phyloP scores from a whole-genome alignment of 129 eudicot genomes.

The Chrysanthemum seticuspe region DNA sequence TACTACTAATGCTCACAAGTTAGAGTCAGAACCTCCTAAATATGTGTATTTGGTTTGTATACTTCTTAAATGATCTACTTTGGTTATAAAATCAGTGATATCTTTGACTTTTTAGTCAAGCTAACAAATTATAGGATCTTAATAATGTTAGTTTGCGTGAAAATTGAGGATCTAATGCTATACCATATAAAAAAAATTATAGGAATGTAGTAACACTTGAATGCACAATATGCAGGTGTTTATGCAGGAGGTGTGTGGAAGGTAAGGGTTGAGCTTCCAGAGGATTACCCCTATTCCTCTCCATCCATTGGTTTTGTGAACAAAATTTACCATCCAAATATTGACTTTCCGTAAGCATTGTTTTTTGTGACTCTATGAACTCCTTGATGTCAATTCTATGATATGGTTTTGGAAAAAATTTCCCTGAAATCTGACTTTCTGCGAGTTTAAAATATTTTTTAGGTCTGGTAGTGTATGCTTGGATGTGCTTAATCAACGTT shows the following conservation, averaged over 20 bases:
- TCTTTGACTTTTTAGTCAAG: background rate
- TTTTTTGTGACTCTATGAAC: background rate
- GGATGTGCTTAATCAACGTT: background rate
- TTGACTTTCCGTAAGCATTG: background rate
- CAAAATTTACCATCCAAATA: constrained; percentile 6
- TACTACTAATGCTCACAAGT: too few species aligned
- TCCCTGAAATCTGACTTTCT: background rate
- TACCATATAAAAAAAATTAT: background rate
- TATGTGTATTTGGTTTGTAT: too few species aligned
- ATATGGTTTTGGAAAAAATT: background rate
- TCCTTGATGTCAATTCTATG: background rate
- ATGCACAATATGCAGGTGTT: background rate
- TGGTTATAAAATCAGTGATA: background rate
- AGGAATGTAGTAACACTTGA: too few species aligned
- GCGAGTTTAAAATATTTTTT: background rate
- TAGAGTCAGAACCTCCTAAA: too few species aligned
- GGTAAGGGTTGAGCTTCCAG: constrained; percentile 7
- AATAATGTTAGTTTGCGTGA: background rate
- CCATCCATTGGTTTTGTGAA: constrained; percentile 1
- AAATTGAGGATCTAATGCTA: background rate
- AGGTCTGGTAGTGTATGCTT: background rate
- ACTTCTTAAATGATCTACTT: background rate
- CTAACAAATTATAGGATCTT: background rate
- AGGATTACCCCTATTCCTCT: constrained; percentile 7
- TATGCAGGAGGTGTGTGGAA: constrained; percentile 6